phyloP scores from a whole-genome alignment of 306 rosid genomes.

The Clitoria ternatea region DNA sequence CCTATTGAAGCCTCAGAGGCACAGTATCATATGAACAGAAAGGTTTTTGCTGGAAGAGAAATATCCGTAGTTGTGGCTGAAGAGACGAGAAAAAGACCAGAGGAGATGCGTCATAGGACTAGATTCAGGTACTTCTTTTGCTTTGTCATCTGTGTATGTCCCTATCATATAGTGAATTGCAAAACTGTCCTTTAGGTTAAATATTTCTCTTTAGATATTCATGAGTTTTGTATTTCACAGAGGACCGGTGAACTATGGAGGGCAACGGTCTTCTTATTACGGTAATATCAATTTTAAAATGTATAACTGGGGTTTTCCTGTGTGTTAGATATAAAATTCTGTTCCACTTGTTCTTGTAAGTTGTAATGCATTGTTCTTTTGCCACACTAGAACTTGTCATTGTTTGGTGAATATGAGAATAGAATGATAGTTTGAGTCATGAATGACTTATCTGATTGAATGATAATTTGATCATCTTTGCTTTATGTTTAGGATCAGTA shows the following conservation, averaged over 20 bases:
- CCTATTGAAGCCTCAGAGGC: conserved; percentile 93
- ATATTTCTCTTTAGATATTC: conserved; percentile 3
- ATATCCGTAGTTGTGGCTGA: conserved; percentile 91
- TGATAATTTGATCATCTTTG: background rate
- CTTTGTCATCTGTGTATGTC: background rate
- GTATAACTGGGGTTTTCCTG: background rate
- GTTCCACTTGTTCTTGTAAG: background rate
- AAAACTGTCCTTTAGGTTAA: background rate
- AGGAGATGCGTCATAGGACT: conserved; percentile 86
- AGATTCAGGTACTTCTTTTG: conserved; percentile 48
- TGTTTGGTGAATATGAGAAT: background rate
- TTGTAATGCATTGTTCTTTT: background rate
- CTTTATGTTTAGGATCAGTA: background rate
- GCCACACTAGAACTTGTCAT: background rate
- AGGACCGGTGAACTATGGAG: conserved; percentile 65
- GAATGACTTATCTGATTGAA: background rate
- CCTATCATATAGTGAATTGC: background rate
- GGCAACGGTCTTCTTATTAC: conserved; percentile 66
- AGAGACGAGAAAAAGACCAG: conserved; percentile 96
- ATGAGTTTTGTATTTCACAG: conserved; percentile 37
- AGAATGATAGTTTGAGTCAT: background rate
- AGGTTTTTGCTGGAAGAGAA: conserved; percentile 96
- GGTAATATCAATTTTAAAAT: conserved; percentile 46
- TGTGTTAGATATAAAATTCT: background rate
- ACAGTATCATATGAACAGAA: conserved; percentile 95